Conservation (phyloP, 345 rosid genomes). For the Brassica carinata region DNA sequence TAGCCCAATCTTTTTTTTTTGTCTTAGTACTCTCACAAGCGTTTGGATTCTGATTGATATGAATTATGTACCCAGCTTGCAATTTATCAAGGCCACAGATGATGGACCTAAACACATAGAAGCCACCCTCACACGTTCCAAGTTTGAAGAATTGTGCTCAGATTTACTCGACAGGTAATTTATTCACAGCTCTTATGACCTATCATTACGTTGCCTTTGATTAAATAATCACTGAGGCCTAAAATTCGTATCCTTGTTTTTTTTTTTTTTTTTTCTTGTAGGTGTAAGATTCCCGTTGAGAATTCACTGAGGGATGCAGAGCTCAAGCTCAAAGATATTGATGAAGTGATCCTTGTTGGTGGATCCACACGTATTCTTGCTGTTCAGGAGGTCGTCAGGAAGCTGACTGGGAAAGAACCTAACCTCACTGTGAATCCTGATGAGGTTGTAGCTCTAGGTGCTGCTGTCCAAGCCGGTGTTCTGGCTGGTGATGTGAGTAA, state of each 20-base stretch:
- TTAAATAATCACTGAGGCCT: neutral
- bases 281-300: slow-evolving; percentile 87
- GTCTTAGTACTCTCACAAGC: neutral
- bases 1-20: neutral
- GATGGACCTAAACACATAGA: slow-evolving; percentile 99
- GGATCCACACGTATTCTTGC: slow-evolving; percentile 98
- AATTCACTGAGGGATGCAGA: slow-evolving; percentile 86
- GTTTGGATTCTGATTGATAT: neutral
- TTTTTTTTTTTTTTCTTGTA: slow-evolving; percentile 17
- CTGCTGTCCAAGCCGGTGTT: slow-evolving; percentile 93
- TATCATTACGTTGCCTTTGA: neutral
- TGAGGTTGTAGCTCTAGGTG: slow-evolving; percentile 97
- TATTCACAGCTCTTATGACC: too few species aligned
- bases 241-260: neutral
- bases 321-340: slow-evolving; percentile 74
- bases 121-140: slow-evolving; percentile 82
- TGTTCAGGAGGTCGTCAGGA: slow-evolving; percentile 89
- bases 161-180: slow-evolving; percentile 71
- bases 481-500: slow-evolving; percentile 95
- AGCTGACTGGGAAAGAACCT: slow-evolving; percentile 89
- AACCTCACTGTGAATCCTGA: slow-evolving; percentile 97
- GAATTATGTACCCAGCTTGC: slow-evolving; percentile 59
- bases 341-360: slow-evolving; percentile 98
- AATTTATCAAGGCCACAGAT: slow-evolving; percentile 96
- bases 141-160: slow-evolving; percentile 52